Percentiles rank a stretch among this genome's conserved stretches.
Evolutionary conservation across 768 basidiomycete genomes (phyloP).

Genomic region (Guyanaporus albipodus): DNA sequence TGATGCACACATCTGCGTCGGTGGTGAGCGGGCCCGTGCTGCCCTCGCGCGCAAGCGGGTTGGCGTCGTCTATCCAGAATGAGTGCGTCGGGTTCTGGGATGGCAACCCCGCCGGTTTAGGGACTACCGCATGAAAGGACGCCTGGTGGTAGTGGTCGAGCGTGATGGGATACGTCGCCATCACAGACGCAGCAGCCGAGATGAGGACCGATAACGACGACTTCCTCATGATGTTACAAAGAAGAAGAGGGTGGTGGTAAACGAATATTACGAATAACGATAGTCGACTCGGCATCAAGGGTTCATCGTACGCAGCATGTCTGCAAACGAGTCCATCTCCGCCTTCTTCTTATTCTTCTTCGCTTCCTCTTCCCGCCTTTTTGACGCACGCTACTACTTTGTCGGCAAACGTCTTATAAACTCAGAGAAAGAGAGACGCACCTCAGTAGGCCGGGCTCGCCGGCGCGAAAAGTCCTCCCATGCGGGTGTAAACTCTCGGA

Average conservation of each 20-base stretch:
- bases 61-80: slow-evolving; percentile 68
- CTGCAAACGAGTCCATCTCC: slow-evolving; percentile 2
- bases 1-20: slow-evolving; percentile 70
- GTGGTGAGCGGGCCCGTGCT: slow-evolving; percentile 55
- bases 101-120: slow-evolving; percentile 39
- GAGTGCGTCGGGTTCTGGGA: slow-evolving; percentile 63
- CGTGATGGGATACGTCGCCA: slow-evolving; percentile 2
- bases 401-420: too few species aligned
- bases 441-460: neutral
- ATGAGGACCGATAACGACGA: neutral
- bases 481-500: slow-evolving; percentile 5
- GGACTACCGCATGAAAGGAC: too few species aligned
- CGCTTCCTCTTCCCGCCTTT: neutral
- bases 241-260: too few species aligned
- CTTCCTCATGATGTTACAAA: too few species aligned
- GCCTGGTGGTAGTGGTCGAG: neutral
- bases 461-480: slow-evolving; percentile 10
- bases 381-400: too few species aligned
- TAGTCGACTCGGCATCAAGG: neutral
- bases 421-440: neutral
- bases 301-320: slow-evolving; percentile 15
- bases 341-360: slow-evolving; percentile 3
- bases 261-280: neutral
- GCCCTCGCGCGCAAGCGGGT: slow-evolving; percentile 64
- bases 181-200: slow-evolving; percentile 2